Percentiles rank a stretch among this genome's conserved stretches.
phyloP scores from a whole-genome alignment of 768 basidiomycete species.

The Boletus rufocinnamomeus region DNA sequence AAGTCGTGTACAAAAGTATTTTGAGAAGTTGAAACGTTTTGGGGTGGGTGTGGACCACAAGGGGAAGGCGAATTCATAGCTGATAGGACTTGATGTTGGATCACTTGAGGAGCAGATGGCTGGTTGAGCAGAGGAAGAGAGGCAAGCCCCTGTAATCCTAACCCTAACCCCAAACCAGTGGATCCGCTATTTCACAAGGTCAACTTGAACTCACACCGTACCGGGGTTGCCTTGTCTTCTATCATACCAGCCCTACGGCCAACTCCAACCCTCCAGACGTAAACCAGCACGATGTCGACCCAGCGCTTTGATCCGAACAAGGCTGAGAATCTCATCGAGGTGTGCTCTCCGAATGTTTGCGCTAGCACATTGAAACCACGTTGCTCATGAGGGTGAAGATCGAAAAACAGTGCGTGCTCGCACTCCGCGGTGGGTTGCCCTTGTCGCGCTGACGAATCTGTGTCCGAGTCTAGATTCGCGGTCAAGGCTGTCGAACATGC shows the following conservation, averaged over 20 bases:
- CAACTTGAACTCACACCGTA: not conserved
- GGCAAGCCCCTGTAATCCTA: constrained; percentile 15
- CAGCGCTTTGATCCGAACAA: constrained; percentile 80
- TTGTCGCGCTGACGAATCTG: constrained; percentile 14
- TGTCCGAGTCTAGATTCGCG: constrained; percentile 29
- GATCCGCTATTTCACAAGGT: not conserved
- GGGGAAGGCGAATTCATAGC: constrained; percentile 25
- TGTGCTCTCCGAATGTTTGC: constrained; percentile 37
- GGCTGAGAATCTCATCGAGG: constrained; percentile 91
- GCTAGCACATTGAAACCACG: constrained; percentile 22
- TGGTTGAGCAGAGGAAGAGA: not conserved
- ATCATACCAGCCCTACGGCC: not conserved
- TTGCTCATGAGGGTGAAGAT: constrained; percentile 54
- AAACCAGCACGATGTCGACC: constrained; percentile 43
- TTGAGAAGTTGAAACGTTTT: constrained; percentile 79
- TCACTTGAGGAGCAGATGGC: not conserved
- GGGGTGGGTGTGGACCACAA: constrained; percentile 50
- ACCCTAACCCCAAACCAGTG: constrained; percentile 30
- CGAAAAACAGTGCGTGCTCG: constrained; percentile 82
- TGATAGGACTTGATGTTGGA: not conserved
- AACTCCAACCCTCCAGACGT: constrained; percentile 18
- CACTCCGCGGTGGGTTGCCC: not conserved
- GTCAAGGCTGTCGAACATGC: constrained; percentile 97
- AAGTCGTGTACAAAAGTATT: constrained; percentile 86
- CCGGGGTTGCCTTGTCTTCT: not conserved